A percentile compares a stretch with the other conserved stretches of the same genome.
phyloP scores from a whole-genome alignment of 2,329 filamentous ascomycete species.

The Fulvia fulva region DNA sequence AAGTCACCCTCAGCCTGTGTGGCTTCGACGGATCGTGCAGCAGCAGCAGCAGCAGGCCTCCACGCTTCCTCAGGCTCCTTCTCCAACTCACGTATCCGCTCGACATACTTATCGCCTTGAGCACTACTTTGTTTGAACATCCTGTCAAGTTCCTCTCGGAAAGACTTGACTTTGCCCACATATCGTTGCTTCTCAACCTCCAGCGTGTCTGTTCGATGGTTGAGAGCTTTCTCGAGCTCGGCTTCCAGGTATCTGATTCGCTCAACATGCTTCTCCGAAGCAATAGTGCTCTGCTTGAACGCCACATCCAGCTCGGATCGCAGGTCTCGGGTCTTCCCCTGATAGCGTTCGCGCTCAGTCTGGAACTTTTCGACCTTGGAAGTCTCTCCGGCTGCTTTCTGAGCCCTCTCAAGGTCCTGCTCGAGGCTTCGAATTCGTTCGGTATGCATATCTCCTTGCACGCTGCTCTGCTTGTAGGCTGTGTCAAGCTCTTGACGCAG shows the following conservation, averaged over 20 bases:
- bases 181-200: constrained; percentile 15
- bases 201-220: constrained; percentile 4
- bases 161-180: constrained; percentile 16
- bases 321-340: constrained; percentile 20
- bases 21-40: constrained; percentile 9
- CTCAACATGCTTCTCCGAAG: constrained; percentile 20
- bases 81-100: constrained; percentile 18
- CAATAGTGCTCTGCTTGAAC: constrained; percentile 24
- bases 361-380: constrained; percentile 12
- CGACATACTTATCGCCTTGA: constrained; percentile 18
- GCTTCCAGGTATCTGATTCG: constrained; percentile 20
- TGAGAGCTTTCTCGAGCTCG: constrained; percentile 15
- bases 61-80: constrained; percentile 10
- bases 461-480: constrained; percentile 29
- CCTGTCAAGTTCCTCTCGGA: constrained; percentile 20
- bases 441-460: constrained; percentile 27
- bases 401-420: constrained; percentile 19
- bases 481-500: constrained; percentile 25
- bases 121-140: constrained; percentile 21
- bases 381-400: constrained; percentile 15
- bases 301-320: constrained; percentile 22
- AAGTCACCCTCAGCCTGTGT: constrained; percentile 38
- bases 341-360: constrained; percentile 18
- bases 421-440: constrained; percentile 23
- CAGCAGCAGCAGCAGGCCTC: not conserved